Conservation (phyloP, 2,329 filamentous ascomycete genomes). For the Penicillium thymicola region DNA sequence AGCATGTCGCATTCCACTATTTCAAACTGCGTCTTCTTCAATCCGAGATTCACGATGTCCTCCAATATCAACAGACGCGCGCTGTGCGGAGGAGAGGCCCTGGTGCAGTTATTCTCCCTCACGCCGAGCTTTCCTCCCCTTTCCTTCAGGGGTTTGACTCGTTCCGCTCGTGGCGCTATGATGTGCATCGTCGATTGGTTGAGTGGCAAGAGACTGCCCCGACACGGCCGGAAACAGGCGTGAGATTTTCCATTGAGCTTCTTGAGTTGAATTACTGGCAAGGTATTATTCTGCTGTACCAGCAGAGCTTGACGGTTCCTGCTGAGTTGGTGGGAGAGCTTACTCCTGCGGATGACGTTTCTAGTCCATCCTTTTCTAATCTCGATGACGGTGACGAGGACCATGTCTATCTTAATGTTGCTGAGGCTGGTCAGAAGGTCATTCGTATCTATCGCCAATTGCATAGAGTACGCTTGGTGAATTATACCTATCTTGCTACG, state of each 20-base stretch:
- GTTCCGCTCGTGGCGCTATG: slow-evolving; percentile 81
- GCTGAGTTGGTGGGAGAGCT: slow-evolving; percentile 78
- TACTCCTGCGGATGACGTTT: slow-evolving; percentile 56
- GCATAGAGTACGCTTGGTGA: slow-evolving; percentile 82
- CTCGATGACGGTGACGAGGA: slow-evolving; percentile 63
- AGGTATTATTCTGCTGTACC: slow-evolving; percentile 90
- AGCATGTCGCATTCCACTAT: slow-evolving; percentile 87
- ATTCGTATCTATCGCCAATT: slow-evolving; percentile 85
- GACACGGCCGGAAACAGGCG: slow-evolving; percentile 72
- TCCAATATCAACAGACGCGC: slow-evolving; percentile 88
- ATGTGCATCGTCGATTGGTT: slow-evolving; percentile 77
- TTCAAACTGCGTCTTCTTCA: slow-evolving; percentile 84
- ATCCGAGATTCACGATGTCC: slow-evolving; percentile 89
- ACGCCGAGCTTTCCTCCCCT: slow-evolving; percentile 74
- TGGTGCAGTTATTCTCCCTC: slow-evolving; percentile 67
- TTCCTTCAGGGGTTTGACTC: slow-evolving; percentile 81
- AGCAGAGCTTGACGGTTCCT: slow-evolving; percentile 84
- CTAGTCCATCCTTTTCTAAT: slow-evolving; percentile 51
- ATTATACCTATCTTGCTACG: slow-evolving; percentile 92
- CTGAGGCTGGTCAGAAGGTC: slow-evolving; percentile 90
- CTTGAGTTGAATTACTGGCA: slow-evolving; percentile 97
- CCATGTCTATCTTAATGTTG: slow-evolving; percentile 87
- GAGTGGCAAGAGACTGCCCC: slow-evolving; percentile 87
- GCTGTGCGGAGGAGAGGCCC: slow-evolving; percentile 66
- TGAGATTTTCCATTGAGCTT: slow-evolving; percentile 85